Base-by-base conservation (phyloP, 1,284 basidiomycete species). In the Trametes hirsuta region DNA sequence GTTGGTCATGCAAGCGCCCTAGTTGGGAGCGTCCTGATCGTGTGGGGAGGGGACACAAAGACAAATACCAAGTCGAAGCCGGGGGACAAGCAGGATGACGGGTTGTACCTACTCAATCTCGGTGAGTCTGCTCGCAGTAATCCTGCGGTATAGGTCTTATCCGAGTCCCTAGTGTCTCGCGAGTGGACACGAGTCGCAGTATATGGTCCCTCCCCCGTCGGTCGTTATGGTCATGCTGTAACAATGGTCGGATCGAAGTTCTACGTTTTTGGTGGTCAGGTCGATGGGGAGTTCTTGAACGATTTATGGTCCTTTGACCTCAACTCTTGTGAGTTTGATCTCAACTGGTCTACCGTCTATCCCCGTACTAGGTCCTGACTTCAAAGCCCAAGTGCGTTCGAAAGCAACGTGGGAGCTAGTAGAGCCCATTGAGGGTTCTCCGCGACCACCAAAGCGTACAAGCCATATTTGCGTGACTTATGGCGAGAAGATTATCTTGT, bases 11-110 rank as follows among this genome's bases (percentile, higher is more conserved):
- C 96, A 1, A 92, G 93, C 72, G 96, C 96, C 14, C 88, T 98
- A 48, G 94, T 98, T 59, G 95, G 94, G 75, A 95, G 94, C 69
- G 96, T 98, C 48, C 82, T 99, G 68, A 94, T 99, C 63, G 91
- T 98, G 5, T 99, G 97, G 96, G 97, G 97, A 59, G 97, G 97
- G 36, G 97, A 99, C 74, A 99, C 97, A 3, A 91, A 90, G 76
- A 85, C 87, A 12, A 86, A 87, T 63, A 77, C 78, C 24, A 86
- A 86, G 72, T 81, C 86, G 21, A 84, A 83, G 62, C 84, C 86
- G 11, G 81, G 83, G 11, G 95, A 97, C 68, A 86, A 84, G 68
- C 94, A 97, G 76, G 97, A 99, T 74, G 94, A 98, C 72, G 91
- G 89, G 0, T 80, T 99, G 47, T 99, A 98, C 79, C 80, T 98